These are phyloP conservation scores for Atkinsonella texensis DNA, from an alignment of 2,329 filamentous ascomycete genomes.

Conservation along the genomic window DNA sequence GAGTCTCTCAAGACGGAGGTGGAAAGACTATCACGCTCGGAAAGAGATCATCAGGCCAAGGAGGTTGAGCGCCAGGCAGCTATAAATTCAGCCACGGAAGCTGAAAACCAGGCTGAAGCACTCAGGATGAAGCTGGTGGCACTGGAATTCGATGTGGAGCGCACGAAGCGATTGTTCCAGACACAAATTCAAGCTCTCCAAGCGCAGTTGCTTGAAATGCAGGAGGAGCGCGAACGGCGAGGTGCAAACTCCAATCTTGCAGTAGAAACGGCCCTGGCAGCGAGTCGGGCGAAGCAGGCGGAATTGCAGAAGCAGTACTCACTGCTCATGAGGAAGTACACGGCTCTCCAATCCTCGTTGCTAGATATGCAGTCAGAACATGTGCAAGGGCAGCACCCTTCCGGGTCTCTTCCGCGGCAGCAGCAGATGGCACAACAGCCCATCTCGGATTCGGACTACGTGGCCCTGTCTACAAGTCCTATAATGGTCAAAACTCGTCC, in stretches of 20 bases:
- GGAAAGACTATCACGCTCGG: slow-evolving; percentile 44
- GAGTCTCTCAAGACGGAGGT: slow-evolving; percentile 48
- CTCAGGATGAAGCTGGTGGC: slow-evolving; percentile 46
- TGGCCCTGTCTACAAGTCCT: slow-evolving; percentile 26
- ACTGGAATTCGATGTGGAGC: slow-evolving; percentile 33
- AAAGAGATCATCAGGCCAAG: slow-evolving; percentile 51
- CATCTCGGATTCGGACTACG: slow-evolving; percentile 20
- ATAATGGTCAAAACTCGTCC: slow-evolving; percentile 24
- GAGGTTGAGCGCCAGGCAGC: slow-evolving; percentile 48
- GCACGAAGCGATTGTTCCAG: slow-evolving; percentile 31
- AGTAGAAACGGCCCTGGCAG: slow-evolving; percentile 34
- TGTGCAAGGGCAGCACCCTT: not conserved
- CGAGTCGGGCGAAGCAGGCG: slow-evolving; percentile 40
- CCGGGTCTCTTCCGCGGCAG: not conserved
- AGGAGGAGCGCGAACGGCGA: slow-evolving; percentile 15
- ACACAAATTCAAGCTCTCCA: slow-evolving; percentile 37
- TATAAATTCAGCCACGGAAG: slow-evolving; percentile 43
- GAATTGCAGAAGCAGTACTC: slow-evolving; percentile 41
- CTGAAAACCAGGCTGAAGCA: slow-evolving; percentile 46
- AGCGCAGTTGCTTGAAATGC: slow-evolving; percentile 29
- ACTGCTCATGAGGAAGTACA: slow-evolving; percentile 39
- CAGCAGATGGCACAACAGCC: not conserved
- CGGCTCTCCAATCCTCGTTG: slow-evolving; percentile 36
- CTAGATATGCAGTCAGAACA: slow-evolving; percentile 32
- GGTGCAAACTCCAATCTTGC: slow-evolving; percentile 21